These are phyloP conservation scores for Talaromyces islandicus DNA, from an alignment of 2,329 filamentous ascomycete genomes.

Conservation along the genomic window DNA sequence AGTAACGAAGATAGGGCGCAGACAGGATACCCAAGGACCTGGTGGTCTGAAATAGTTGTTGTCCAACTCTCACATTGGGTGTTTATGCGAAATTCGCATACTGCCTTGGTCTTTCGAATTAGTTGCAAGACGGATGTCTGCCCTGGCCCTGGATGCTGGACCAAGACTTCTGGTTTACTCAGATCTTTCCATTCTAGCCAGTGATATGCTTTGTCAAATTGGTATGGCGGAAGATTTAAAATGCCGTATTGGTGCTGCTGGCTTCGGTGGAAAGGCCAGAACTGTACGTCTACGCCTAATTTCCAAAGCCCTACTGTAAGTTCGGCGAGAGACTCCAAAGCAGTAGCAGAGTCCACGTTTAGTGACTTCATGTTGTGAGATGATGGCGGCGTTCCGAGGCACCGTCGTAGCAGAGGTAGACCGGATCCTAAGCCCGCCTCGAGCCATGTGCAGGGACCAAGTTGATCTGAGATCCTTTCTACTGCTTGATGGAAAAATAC, in stretches of 20 bases:
- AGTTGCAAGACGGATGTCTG: background rate
- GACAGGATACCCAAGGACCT: background rate
- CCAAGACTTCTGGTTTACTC: background rate
- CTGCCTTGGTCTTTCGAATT: background rate
- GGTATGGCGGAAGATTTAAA: conserved; percentile 27
- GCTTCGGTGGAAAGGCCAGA: conserved; percentile 22
- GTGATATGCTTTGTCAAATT: conserved; percentile 26
- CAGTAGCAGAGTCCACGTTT: background rate
- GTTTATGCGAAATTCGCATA: background rate
- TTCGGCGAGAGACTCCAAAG: background rate
- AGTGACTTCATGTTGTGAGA: background rate
- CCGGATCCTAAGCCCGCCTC: background rate
- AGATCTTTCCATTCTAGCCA: conserved; percentile 21
- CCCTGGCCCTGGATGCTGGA: background rate
- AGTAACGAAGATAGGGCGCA: background rate
- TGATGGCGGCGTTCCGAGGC: background rate
- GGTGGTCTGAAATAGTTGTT: background rate
- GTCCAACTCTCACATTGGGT: background rate
- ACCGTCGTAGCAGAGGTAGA: background rate
- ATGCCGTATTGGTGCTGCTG: conserved; percentile 15
- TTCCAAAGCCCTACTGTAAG: background rate
- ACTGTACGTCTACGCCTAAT: conserved; percentile 1
- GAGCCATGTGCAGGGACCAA: background rate
- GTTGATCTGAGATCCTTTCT: background rate
- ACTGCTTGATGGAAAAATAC: background rate